Evolutionary conservation across 805 yeast species (phyloP), one percentile per base, ranked within the genome.

Genomic region (Cyberlindnera xishuangbannaensis): DNA sequence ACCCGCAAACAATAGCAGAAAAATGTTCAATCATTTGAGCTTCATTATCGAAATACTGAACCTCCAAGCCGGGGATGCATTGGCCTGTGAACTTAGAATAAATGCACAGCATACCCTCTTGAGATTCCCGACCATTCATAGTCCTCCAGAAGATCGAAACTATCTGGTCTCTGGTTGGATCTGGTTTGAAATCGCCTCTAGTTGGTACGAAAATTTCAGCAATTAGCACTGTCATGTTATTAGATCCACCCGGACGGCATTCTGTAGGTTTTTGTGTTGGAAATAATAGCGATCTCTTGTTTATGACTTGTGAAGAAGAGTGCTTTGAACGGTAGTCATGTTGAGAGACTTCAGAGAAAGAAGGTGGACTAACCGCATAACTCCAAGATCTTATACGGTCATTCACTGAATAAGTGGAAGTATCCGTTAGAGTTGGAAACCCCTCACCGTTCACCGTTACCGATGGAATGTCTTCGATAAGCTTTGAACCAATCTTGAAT

Each of bases 121-220:
- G 58, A 0, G 52, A 49, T 0, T 62, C 42, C 1, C 58, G 46
- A 6, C 64, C 66, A 16, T 67, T 69, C 36, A 77, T 73, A 40
- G 73, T 67, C 14, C 63, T 65, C 81, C 90, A 87, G 43, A 81
- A 69, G 0, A 87, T 67, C 7, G 78, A 68, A 0, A 57, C 40
- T 0, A 88, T 62, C 2, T 71, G 62, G 54, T 90, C 95, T 1
- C 43, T 27, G 4, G 46, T 36, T 0, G 96, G 94, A 47, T 86
- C 81, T 0, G 97, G 90, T 7, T 52, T 44, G 9, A 62, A 53
- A 7, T 58, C 62, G 0, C 56, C 67, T n/a, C 74, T 53, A 0
- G 81, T 70, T 27, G 69, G 69, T 0, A 72, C 76, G 55, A 80
- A 88, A 0, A 85, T 51, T 48, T 90, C 97, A 34, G 85, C 42